Conservation (phyloP, 768 basidiomycete species). For the Tylopilus sp. region DNA sequence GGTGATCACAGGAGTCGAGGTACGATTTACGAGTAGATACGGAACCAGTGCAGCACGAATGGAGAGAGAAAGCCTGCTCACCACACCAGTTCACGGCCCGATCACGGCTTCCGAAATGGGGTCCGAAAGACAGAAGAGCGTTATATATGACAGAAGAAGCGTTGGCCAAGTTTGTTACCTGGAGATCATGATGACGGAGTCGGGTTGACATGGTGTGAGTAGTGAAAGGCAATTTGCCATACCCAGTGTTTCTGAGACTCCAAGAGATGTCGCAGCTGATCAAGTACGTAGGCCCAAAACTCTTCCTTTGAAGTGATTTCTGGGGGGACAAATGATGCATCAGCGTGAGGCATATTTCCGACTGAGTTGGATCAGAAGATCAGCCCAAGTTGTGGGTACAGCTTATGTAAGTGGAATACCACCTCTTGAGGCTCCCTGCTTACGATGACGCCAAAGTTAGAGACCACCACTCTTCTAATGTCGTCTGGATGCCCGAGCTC, state of each 20-base stretch:
- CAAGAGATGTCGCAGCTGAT: slow-evolving; percentile 59
- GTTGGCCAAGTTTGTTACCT: slow-evolving; percentile 89
- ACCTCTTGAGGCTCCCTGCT: background rate
- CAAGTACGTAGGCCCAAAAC: slow-evolving; percentile 77
- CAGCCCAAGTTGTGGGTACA: background rate
- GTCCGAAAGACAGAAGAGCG: slow-evolving; percentile 63
- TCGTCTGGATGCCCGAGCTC: slow-evolving; percentile 25
- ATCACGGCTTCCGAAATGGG: slow-evolving; percentile 56
- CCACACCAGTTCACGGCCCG: slow-evolving; percentile 93
- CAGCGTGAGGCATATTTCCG: slow-evolving; percentile 78
- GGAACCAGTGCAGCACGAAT: background rate
- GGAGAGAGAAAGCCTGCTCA: slow-evolving; percentile 37
- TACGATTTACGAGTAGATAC: background rate
- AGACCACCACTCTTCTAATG: slow-evolving; percentile 22
- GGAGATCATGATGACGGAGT: background rate
- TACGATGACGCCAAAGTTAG: too few species aligned
- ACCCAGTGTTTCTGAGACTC: slow-evolving; percentile 79
- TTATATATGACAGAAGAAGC: slow-evolving; percentile 79
- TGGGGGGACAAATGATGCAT: slow-evolving; percentile 67
- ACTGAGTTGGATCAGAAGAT: too few species aligned
- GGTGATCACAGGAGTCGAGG: background rate
- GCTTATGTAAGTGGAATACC: slow-evolving; percentile 9
- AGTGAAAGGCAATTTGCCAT: slow-evolving; percentile 14
- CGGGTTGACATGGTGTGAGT: background rate
- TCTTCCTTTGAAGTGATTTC: slow-evolving; percentile 67